Conservation (phyloP, 2,329 filamentous ascomycete species). For the Alternaria sp. region DNA sequence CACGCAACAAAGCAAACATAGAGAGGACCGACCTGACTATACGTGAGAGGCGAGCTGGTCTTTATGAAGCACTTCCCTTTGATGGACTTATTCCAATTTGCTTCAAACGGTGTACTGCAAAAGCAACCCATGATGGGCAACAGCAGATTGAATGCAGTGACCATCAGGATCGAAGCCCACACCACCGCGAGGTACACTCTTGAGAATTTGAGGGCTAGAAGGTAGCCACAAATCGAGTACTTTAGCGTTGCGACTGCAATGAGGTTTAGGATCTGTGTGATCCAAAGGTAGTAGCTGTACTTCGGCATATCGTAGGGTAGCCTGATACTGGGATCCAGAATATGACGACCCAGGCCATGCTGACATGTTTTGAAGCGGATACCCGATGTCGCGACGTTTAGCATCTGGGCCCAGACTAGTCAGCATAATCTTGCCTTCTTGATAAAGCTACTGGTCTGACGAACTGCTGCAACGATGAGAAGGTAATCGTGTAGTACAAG, state of each 20-base stretch:
- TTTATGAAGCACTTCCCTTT: conserved; percentile 31
- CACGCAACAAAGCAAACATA: background rate
- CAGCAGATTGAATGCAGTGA: conserved; percentile 31
- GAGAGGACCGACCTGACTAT: conserved; percentile 12
- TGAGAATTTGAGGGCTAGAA: conserved; percentile 33
- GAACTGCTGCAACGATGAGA: conserved; percentile 28
- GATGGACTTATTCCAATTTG: conserved; percentile 33
- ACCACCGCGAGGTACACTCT: conserved; percentile 27
- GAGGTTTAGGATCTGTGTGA: conserved; percentile 33
- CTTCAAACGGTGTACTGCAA: conserved; percentile 32
- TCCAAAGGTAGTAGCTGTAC: conserved; percentile 31
- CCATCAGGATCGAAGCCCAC: conserved; percentile 32
- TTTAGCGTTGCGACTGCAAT: conserved; percentile 32
- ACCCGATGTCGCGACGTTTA: conserved; percentile 23
- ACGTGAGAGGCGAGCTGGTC: conserved; percentile 15
- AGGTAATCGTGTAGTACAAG: conserved; percentile 32
- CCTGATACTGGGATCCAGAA: conserved; percentile 28
- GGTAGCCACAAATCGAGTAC: conserved; percentile 37
- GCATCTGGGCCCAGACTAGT: conserved; percentile 11
- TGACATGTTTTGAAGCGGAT: conserved; percentile 22
- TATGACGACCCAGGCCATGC: conserved; percentile 29
- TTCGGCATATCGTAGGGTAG: conserved; percentile 19
- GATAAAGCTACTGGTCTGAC: background rate
- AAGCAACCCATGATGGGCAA: conserved; percentile 28
- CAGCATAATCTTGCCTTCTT: background rate